phyloP scores from a whole-genome alignment of 108 stramenopile species.

The Licmophora abbreviata region DNA sequence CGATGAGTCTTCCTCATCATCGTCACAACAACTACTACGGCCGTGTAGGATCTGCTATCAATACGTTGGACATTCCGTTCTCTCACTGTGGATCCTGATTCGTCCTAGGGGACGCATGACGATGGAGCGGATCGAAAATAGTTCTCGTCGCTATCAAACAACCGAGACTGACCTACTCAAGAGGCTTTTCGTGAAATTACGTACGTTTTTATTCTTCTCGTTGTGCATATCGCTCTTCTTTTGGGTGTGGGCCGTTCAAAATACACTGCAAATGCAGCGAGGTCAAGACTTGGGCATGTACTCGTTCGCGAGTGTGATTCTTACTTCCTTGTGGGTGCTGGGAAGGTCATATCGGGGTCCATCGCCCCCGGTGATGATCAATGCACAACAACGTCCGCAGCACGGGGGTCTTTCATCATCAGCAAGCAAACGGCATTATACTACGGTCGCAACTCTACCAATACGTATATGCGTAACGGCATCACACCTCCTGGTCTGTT shows the following conservation, averaged over 20 bases:
- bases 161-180: too few relatives aligned
- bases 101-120: too few relatives aligned
- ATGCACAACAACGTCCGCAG: too few relatives aligned
- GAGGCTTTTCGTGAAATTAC: not conserved
- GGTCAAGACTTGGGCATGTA: conserved; percentile 6
- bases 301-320: not conserved
- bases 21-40: too few relatives aligned
- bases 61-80: too few relatives aligned
- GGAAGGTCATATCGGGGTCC: too few relatives aligned
- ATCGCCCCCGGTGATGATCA: too few relatives aligned
- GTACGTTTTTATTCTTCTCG: not conserved
- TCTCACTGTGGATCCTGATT: too few relatives aligned
- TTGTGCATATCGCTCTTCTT: not conserved
- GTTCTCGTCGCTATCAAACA: too few relatives aligned
- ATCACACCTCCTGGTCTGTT: conserved; percentile 1
- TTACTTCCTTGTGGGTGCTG: not conserved
- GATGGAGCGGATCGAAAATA: too few relatives aligned
- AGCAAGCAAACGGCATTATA: not conserved
- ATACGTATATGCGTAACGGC: not conserved
- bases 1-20: too few relatives aligned
- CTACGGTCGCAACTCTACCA: not conserved
- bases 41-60: too few relatives aligned
- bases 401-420: not conserved
- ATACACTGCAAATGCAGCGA: conserved; percentile 3
- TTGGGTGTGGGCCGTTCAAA: conserved; percentile 3